Base-by-base conservation (phyloP, 805 yeast genomes). In the Kockiozyma suomiensis region DNA sequence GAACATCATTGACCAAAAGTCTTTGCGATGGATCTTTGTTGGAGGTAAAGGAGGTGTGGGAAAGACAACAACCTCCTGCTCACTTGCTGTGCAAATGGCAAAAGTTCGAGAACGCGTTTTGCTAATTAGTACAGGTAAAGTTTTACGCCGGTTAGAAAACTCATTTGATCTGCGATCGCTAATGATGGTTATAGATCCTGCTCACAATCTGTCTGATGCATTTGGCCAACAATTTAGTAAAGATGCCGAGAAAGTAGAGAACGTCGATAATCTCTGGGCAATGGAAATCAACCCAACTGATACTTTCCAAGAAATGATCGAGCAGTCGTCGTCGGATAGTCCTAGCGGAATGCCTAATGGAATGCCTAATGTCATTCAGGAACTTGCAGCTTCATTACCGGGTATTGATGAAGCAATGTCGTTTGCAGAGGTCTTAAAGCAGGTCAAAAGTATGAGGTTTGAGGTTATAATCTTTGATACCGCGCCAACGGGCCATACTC, bases 31-130 rank as follows among this genome's bases (percentile, higher is more conserved):
- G 99, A 87, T 94, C 65, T 94, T 94, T 71, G 98, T 93, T 46
- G 99, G 99, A 67, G 99, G 99, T 68, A 94, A 94, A 79, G 99
- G 99, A 74, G 99, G 99, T 76, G 99, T 94, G 30, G 99, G 99
- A 70, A 94, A 94, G 74, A 94, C 99, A 65, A 94, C 99, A 26
- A 89, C 97, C 2, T 93, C 98, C 0, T 92, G 97, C 49, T 91
- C 97, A 25, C 82, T 94, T 68, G 96, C 99, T 23, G 87, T 92
- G 64, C 98, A 94, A 76, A 82, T 94, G 73, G 97, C 99, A 17
- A 75, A 88, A 62, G 79, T 82, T 58, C 87, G 96, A 72, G 92
- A 90, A 66, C 86, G 88, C 69, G 96, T 90, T 68, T 79, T 94
- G 63, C 79, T 94, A 69, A 94, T 94, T 69, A 59, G 64, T 51